Evolutionary conservation across 129 eudicot species (phyloP).

Genomic region (Artemisia tridentata): DNA sequence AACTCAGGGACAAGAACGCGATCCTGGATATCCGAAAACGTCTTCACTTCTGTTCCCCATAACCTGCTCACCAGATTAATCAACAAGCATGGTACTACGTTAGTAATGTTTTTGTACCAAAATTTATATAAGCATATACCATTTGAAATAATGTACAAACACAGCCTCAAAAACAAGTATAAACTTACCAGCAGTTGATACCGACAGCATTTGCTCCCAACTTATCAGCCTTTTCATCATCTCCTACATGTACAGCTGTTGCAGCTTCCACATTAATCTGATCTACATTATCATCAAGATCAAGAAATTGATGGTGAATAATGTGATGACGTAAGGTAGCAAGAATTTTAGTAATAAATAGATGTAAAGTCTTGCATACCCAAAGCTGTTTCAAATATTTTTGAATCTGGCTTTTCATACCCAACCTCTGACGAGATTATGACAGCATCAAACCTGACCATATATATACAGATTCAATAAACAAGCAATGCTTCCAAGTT

Average conservation of each 20-base stretch:
- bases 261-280: conserved; percentile 61
- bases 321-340: neutral
- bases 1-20: conserved; percentile 45
- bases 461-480: conserved; percentile 9
- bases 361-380: conserved; percentile 40
- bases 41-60: conserved; percentile 88
- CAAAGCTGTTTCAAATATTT: conserved; percentile 74
- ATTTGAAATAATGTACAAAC: neutral
- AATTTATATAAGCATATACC: neutral
- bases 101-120: neutral
- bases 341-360: conserved; percentile 6
- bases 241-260: conserved; percentile 90
- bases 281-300: conserved; percentile 42
- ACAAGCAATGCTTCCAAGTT: neutral
- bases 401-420: conserved; percentile 85
- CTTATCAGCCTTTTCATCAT: conserved; percentile 77
- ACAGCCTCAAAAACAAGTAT: neutral
- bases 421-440: conserved; percentile 91
- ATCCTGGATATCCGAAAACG: conserved; percentile 61
- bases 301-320: neutral
- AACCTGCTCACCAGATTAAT: conserved; percentile 53
- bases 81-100: neutral
- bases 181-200: conserved; percentile 77
- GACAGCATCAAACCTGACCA: conserved; percentile 82
- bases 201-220: conserved; percentile 87